Evolutionary conservation across 768 basidiomycete genomes (phyloP).

Genomic region (Termitomyces sp.): DNA sequence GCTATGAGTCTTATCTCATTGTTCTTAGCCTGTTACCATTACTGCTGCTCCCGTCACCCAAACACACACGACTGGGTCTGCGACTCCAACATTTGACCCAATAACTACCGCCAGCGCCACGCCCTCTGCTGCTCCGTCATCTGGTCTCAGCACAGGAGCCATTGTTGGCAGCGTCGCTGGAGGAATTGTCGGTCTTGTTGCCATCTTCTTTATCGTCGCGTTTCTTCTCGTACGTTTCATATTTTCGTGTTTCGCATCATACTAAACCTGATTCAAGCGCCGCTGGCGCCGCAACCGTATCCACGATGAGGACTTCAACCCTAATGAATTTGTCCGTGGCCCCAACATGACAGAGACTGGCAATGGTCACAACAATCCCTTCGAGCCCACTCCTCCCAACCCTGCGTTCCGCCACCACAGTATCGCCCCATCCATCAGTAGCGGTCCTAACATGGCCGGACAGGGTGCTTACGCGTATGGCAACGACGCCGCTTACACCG

Average conservation of each 20-base stretch:
- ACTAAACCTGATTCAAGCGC: conserved; percentile 26
- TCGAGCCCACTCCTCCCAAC: conserved; percentile 23
- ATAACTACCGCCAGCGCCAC: conserved; percentile 19
- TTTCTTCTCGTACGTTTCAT: conserved; percentile 37
- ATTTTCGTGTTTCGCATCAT: background rate
- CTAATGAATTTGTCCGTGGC: conserved; percentile 22
- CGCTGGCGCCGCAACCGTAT: conserved; percentile 33
- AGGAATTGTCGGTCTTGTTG: conserved; percentile 35
- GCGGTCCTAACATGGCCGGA: conserved; percentile 38
- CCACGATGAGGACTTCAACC: conserved; percentile 36
- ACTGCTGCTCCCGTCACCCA: conserved; percentile 15
- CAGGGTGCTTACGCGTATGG: conserved; percentile 34
- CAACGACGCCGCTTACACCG: conserved; percentile 10
- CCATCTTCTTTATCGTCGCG: conserved; percentile 35
- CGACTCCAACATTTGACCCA: conserved; percentile 14
- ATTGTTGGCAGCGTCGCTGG: conserved; percentile 40
- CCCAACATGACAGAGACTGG: conserved; percentile 24
- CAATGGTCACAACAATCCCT: conserved; percentile 24
- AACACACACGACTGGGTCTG: conserved; percentile 19
- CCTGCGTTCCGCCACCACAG: conserved; percentile 28
- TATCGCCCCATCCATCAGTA: conserved; percentile 27
- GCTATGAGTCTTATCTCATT: background rate
- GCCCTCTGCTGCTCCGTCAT: conserved; percentile 14
- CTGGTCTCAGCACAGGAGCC: conserved; percentile 36
- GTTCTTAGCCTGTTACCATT: conserved; percentile 18